Conservation (phyloP, 495 filamentous ascomycete genomes). For the Neurospora cerealis region DNA sequence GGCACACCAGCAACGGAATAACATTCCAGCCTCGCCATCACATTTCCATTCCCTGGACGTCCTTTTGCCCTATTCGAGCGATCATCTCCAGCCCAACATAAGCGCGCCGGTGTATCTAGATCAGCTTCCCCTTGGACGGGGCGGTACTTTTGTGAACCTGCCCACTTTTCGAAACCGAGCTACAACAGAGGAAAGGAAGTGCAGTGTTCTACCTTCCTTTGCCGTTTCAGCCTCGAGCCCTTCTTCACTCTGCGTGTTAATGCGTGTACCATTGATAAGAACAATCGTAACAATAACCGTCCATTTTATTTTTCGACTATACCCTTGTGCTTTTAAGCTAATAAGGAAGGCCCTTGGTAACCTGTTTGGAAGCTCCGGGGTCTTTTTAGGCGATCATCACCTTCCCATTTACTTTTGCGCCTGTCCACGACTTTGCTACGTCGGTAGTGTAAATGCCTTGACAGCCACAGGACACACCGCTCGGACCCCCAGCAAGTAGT, state of each 20-base stretch:
- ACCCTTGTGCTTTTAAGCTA: neutral
- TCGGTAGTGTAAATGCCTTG: neutral
- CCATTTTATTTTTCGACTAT: neutral
- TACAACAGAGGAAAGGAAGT: neutral
- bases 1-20: neutral
- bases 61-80: neutral
- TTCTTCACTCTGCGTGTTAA: neutral
- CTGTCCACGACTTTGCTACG: neutral
- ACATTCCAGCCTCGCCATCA: neutral
- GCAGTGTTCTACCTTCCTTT: neutral
- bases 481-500: neutral
- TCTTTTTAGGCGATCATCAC: neutral
- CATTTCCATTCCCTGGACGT: neutral
- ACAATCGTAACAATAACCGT: neutral
- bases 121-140: neutral
- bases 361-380: neutral
- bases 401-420: neutral
- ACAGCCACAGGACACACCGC: neutral
- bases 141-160: neutral
- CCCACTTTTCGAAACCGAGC: neutral
- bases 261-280: neutral
- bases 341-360: neutral
- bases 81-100: neutral
- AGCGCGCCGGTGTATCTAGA: neutral
- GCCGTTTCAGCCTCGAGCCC: neutral